phyloP scores from a whole-genome alignment of 805 yeast genomes.

The Tanozyma kutaoensis region DNA sequence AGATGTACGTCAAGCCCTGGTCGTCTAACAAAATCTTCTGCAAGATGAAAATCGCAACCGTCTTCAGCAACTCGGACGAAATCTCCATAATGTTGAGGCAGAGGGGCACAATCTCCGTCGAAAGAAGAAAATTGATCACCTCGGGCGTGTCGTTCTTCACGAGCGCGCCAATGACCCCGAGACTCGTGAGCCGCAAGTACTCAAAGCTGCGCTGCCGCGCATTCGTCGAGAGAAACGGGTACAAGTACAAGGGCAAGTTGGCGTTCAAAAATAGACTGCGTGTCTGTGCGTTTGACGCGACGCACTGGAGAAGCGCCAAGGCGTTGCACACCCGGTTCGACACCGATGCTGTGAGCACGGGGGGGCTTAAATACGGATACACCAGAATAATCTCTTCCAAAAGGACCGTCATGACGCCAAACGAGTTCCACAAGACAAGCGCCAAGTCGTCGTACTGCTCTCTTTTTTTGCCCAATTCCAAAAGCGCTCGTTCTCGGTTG shows the following conservation, averaged over 20 bases:
- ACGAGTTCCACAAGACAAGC: constrained; percentile 85
- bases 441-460: constrained; percentile 94
- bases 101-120: constrained; percentile 94
- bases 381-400: constrained; percentile 83
- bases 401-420: constrained; percentile 89
- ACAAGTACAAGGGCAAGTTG: constrained; percentile 81
- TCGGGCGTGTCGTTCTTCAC: constrained; percentile 94
- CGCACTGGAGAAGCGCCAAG: constrained; percentile 86
- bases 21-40: constrained; percentile 90
- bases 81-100: constrained; percentile 93
- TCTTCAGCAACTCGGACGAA: constrained; percentile 84
- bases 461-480: constrained; percentile 86
- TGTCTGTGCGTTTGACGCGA: constrained; percentile 89
- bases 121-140: constrained; percentile 77
- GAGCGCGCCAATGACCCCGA: constrained; percentile 94
- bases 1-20: constrained; percentile 79
- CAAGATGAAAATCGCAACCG: constrained; percentile 92
- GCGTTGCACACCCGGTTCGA: constrained; percentile 95
- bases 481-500: constrained; percentile 81
- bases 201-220: constrained; percentile 90
- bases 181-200: constrained; percentile 79
- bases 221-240: constrained; percentile 87
- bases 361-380: constrained; percentile 82
- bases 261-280: constrained; percentile 76
- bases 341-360: constrained; percentile 69